A percentile compares a stretch with the other conserved stretches of the same genome.
These are phyloP conservation scores for Calycina herbarum DNA, from an alignment of 2,329 filamentous ascomycete genomes.

Conservation along the genomic window DNA sequence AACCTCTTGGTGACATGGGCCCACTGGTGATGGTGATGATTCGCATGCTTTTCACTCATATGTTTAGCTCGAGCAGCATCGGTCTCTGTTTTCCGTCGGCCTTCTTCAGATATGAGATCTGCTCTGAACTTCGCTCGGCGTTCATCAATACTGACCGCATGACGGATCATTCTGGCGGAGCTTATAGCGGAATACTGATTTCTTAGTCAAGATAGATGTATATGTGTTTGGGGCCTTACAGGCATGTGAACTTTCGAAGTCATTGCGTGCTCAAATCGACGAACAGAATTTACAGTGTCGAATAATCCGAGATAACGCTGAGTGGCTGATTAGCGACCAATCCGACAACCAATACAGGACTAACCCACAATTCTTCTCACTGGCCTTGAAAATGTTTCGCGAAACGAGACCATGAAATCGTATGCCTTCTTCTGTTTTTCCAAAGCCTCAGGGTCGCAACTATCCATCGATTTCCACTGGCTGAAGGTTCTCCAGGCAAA, in stretches of 20 bases:
- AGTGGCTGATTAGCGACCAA: neutral
- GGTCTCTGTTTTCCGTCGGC: constrained; percentile 5
- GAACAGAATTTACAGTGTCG: constrained; percentile 80
- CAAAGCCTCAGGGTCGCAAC: constrained; percentile 37
- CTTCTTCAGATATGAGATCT: constrained; percentile 16
- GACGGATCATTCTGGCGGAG: constrained; percentile 19
- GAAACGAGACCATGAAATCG: constrained; percentile 74
- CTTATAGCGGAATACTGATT: constrained; percentile 16
- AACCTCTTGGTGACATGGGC: constrained; percentile 8
- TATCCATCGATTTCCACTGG: constrained; percentile 62
- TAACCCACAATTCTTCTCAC: constrained; percentile 59
- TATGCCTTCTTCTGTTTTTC: constrained; percentile 64
- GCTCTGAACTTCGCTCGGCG: constrained; percentile 18
- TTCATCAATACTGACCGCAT: constrained; percentile 22
- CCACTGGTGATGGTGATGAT: neutral
- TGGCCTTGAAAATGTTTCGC: constrained; percentile 77
- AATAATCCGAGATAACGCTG: constrained; percentile 73
- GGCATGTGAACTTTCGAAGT: constrained; percentile 9
- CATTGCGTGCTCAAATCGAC: constrained; percentile 60
- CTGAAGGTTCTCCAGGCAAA: constrained; percentile 85
- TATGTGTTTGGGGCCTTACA: neutral
- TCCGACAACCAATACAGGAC: neutral
- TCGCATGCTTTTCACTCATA: neutral
- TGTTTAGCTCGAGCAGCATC: constrained; percentile 2
- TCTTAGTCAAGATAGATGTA: neutral